Evolutionary conservation across 768 basidiomycete genomes (phyloP), one percentile per base, ranked within the genome.

Genomic region (Sarcodon sp.): DNA sequence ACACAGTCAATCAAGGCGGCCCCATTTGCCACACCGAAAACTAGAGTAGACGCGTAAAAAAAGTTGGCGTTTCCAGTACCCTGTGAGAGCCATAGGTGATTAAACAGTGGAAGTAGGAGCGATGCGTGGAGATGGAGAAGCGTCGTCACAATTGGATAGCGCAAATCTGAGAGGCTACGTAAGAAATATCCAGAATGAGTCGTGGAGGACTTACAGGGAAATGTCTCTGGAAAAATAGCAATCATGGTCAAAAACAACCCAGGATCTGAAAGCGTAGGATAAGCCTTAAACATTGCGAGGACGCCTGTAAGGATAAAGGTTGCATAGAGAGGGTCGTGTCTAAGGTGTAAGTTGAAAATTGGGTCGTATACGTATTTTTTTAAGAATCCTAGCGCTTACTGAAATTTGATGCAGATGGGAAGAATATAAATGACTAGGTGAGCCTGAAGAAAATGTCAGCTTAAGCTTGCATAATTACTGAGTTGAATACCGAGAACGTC

Each of bases 31-130:
- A 91, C 73, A 0, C 90, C 92, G 62, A 92, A 91, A 12, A 99
- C 94, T 51, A 98, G 70, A 2, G 92, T 97, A 3, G 85, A 82
- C 0, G 96, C 96, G 57, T 98, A 99, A 67, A 88, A 97, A 66
- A 99, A 99, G 62, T 98, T 98, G 43, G 94, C 92, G 58, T 99
- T 98, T 2, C 91, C 96, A 5, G 90, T 87, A 1, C 91, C 92
- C 49, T 90, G 84, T 7, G 70, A 71, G 6, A 97, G 75, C 94
- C 96, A 99, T 1, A 98, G 69, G 50, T 87, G 76, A 58, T 94
- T 81, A 63, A 98, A 93, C 32, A 96, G 71, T 0, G 94, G 94
- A 50, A 97, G 74, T 16, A 98, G 79, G 15, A 90, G 70, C 1
- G 81, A 72, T 2, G 93, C 80, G 57, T 96, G 90, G 4, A 87